Evolutionary conservation across 176 grass and related monocot species (phyloP).

Genomic region (Oryza nivara): DNA sequence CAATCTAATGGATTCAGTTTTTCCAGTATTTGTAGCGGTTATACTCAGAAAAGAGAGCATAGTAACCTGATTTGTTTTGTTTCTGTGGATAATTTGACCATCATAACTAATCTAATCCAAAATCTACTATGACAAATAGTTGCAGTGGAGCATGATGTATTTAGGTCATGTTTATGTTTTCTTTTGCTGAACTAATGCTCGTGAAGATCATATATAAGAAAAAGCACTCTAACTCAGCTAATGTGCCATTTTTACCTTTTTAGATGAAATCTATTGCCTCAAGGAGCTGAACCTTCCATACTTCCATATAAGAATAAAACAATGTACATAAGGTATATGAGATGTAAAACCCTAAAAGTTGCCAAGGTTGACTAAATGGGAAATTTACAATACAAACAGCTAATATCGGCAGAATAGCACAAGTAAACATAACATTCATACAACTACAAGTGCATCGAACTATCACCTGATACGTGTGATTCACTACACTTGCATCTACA

Average conservation of each 20-base stretch:
- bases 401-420: slow-evolving; percentile 15
- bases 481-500: slow-evolving; percentile 49
- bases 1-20: slow-evolving; percentile 16
- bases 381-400: slow-evolving; percentile 28
- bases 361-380: slow-evolving; percentile 2
- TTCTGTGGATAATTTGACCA: neutral
- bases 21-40: neutral
- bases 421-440: slow-evolving; percentile 44
- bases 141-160: neutral
- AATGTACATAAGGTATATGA: slow-evolving; percentile 23
- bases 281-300: neutral
- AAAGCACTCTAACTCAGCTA: slow-evolving; percentile 1
- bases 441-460: slow-evolving; percentile 39
- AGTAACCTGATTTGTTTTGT: neutral
- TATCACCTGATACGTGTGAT: slow-evolving; percentile 39
- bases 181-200: neutral
- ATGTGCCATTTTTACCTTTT: neutral
- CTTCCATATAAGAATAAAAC: neutral
- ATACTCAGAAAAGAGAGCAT: neutral
- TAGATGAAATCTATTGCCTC: neutral
- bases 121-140: neutral
- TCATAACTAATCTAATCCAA: neutral
- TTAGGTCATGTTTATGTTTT: neutral
- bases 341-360: neutral
- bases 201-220: neutral